These are phyloP conservation scores for Hyparrhenia diplandra DNA, from an alignment of 176 grass and related monocot species.

Conservation along the genomic window DNA sequence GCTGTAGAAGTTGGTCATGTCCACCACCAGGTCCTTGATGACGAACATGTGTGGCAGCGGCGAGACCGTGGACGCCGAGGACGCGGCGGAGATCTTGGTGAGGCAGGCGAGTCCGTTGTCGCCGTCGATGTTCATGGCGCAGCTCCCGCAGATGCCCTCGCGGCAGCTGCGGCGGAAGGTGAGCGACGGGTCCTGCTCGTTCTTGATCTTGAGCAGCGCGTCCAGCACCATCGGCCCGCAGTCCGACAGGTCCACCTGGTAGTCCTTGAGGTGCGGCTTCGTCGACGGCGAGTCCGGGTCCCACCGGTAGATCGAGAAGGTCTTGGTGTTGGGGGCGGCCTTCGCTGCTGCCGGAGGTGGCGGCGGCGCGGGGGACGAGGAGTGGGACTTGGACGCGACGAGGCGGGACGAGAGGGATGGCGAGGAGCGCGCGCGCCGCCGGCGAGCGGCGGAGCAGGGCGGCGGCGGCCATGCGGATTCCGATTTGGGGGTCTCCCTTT, in stretches of 20 bases:
- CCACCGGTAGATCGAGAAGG: constrained; percentile 99
- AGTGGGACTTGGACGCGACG: constrained; percentile 61
- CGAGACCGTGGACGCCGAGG: constrained; percentile 50
- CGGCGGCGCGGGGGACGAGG: constrained; percentile 35
- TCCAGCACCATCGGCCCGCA: constrained; percentile 91
- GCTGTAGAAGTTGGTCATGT: constrained; percentile 98
- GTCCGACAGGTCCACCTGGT: constrained; percentile 72
- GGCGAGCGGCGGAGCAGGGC: constrained; percentile 42
- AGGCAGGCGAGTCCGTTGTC: constrained; percentile 98
- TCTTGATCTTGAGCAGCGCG: constrained; percentile 91
- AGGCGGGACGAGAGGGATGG: constrained; percentile 51
- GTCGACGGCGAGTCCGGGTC: constrained; percentile 72
- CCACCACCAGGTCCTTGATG: constrained; percentile 93
- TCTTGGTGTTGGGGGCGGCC: constrained; percentile 35
- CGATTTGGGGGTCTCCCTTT: constrained; percentile 28
- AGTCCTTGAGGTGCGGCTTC: constrained; percentile 83
- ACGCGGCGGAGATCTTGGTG: constrained; percentile 71
- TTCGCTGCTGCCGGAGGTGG: constrained; percentile 22
- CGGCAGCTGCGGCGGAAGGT: constrained; percentile 96
- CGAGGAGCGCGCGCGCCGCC: constrained; percentile 38
- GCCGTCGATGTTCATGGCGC: constrained; percentile 93
- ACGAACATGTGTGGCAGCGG: constrained; percentile 98
- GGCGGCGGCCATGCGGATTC: constrained; percentile 44
- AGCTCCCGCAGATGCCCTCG: constrained; percentile 97
- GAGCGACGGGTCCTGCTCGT: constrained; percentile 91